Evolutionary conservation across 306 rosid species (phyloP), one percentile per base, ranked within the genome.

Genomic region (Cicer bijugum): DNA sequence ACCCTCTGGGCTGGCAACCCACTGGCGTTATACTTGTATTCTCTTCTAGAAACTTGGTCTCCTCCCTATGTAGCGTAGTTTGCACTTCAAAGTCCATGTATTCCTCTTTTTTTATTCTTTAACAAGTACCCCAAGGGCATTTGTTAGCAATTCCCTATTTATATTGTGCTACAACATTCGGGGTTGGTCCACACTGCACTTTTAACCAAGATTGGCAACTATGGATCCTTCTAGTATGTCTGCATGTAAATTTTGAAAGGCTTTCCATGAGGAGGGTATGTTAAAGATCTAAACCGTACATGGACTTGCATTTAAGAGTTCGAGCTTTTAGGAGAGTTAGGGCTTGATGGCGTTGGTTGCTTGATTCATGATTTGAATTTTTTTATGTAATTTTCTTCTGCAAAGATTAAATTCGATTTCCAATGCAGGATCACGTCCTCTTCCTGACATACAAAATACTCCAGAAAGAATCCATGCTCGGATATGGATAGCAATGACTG

Each of bases 381-480:
- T 67, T 55, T 33, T 23, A 60, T 63, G 57, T 53, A 56, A 55
- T 74, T 80, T 76, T 43, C 14, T 69, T 48, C 14, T 8, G 50
- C 45, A 40, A 72, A 67, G 53, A 42, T 50, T 67, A 66, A 80
- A 7, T 47, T 33, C 45, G 58, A 44, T 81, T 85, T 75, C 38
- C 40, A 66, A 55, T 80, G 56, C 90, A 90, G 97, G 96, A 69
- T 66, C 81, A 19, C 75, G 79, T 77, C 77, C 86, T 44, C 79
- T 71, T 69, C 84, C 83, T 37, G 72, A 65, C 52, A 43, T 71
- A 6, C 67, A 70, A 61, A 85, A 75, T 79, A 43, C 77, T 61
- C 80, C 91, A 1, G 87, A 88, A 82, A 88, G 89, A 71, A 61
- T 88, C 69, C 64, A n/a, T 74, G 86, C 88, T 79, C 91, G 85